Conservation (phyloP, 2,329 filamentous ascomycete species). For the Dothiorella sarmentorum region DNA sequence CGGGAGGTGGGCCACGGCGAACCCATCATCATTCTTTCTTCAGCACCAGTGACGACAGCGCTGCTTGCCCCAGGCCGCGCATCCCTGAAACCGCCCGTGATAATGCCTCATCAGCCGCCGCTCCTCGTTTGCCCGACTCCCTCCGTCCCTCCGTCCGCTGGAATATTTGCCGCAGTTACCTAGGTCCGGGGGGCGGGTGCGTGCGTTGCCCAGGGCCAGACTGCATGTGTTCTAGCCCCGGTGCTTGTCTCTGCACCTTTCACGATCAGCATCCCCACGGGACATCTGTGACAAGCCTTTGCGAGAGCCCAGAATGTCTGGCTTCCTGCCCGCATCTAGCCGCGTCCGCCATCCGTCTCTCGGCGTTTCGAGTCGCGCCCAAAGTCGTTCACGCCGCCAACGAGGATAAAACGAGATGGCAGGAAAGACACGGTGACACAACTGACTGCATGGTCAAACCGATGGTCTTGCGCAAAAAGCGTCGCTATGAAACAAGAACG, state of each 20-base stretch:
- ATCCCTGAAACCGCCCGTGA: neutral
- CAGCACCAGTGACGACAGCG: neutral
- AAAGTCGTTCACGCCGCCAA: neutral
- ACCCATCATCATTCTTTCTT: no score
- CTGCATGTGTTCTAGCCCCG: no score
- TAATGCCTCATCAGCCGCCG: conserved; percentile 3
- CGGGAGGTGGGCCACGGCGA: neutral
- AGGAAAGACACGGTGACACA: neutral
- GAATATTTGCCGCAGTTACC: neutral
- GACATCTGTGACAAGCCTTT: neutral
- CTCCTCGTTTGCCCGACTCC: conserved; percentile 13
- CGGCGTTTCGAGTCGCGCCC: conserved; percentile 1
- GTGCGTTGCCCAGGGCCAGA: no score
- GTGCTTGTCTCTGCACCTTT: neutral
- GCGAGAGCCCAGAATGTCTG: no score
- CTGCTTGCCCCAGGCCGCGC: neutral
- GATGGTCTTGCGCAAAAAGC: neutral
- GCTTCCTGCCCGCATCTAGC: conserved; percentile 7
- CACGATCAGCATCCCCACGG: neutral
- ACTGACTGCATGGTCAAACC: neutral
- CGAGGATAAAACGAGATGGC: no score
- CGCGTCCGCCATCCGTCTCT: neutral
- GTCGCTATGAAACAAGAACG: neutral
- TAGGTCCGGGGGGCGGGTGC: neutral
- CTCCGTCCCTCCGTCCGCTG: neutral